Evolutionary conservation across 2,329 filamentous ascomycete species (phyloP).

Genomic region (Calonectria multiphialidica): DNA sequence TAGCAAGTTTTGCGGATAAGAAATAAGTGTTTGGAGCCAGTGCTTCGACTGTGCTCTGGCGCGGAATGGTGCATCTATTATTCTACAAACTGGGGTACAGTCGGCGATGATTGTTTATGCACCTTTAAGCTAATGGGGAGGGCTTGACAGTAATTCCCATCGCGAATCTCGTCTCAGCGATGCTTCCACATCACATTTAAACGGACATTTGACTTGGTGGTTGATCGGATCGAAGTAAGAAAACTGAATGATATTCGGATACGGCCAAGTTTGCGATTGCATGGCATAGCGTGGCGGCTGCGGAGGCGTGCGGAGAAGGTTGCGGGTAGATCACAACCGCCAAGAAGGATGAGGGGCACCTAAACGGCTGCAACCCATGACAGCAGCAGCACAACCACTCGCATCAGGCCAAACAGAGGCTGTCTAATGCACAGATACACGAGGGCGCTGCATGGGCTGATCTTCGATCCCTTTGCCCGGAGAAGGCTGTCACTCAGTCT

Average conservation of each 20-base stretch:
- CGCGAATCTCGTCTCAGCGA: background rate
- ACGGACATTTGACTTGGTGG: background rate
- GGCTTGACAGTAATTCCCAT: too few relatives aligned
- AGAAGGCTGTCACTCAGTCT: background rate
- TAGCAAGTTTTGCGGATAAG: too few relatives aligned
- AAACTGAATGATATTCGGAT: background rate
- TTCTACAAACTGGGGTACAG: too few relatives aligned
- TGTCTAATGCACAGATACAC: background rate
- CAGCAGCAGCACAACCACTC: background rate
- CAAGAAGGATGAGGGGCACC: background rate
- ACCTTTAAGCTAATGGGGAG: background rate
- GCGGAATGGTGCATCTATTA: too few relatives aligned
- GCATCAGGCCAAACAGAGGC: background rate
- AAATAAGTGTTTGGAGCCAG: too few relatives aligned
- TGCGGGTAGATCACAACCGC: background rate
- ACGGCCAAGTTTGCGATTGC: background rate
- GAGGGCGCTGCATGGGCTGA: background rate
- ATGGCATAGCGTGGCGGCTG: background rate
- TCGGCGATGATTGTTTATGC: background rate
- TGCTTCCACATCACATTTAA: background rate
- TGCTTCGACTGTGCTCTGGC: too few relatives aligned
- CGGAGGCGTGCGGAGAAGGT: constrained; percentile 9
- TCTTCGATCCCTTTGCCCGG: constrained; percentile 1
- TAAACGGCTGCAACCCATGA: background rate
- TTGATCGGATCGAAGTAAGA: background rate